These are phyloP conservation scores for Stemphylium vesicarium DNA, from an alignment of 2,329 filamentous ascomycete genomes.

Conservation along the genomic window DNA sequence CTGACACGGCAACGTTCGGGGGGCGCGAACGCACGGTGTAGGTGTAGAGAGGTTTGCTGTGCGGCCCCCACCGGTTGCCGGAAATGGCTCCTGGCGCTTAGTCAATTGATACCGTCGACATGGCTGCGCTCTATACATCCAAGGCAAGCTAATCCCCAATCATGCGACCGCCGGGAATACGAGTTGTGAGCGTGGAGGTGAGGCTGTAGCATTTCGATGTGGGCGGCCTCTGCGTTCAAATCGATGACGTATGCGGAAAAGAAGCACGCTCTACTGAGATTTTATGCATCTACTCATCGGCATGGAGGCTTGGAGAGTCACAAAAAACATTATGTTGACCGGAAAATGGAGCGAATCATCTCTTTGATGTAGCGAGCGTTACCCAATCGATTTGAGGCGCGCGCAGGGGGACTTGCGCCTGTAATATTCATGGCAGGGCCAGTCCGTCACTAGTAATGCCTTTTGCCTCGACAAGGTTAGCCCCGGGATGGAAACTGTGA, in stretches of 20 bases:
- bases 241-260: constrained; percentile 6
- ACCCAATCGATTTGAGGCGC: too few relatives aligned
- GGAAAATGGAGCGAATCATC: too few relatives aligned
- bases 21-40: not conserved
- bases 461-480: too few relatives aligned
- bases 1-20: constrained; percentile 12
- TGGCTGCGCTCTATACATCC: constrained; percentile 5
- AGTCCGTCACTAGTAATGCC: too few relatives aligned
- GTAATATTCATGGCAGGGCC: too few relatives aligned
- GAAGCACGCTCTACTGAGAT: not conserved
- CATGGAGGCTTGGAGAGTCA: too few relatives aligned
- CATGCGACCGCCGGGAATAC: not conserved
- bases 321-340: too few relatives aligned
- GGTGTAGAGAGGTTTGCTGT: constrained; percentile 8
- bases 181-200: too few relatives aligned
- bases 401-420: too few relatives aligned
- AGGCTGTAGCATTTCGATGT: not conserved
- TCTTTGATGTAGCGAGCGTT: too few relatives aligned
- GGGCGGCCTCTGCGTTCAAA: not conserved
- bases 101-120: constrained; percentile 3
- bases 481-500: too few relatives aligned
- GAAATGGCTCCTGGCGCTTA: constrained; percentile 4
- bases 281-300: too few relatives aligned
- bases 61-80: constrained; percentile 19
- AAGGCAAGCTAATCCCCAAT: not conserved